Base-by-base conservation (phyloP, 805 yeast genomes). In the Cyberlindnera saturnus region DNA sequence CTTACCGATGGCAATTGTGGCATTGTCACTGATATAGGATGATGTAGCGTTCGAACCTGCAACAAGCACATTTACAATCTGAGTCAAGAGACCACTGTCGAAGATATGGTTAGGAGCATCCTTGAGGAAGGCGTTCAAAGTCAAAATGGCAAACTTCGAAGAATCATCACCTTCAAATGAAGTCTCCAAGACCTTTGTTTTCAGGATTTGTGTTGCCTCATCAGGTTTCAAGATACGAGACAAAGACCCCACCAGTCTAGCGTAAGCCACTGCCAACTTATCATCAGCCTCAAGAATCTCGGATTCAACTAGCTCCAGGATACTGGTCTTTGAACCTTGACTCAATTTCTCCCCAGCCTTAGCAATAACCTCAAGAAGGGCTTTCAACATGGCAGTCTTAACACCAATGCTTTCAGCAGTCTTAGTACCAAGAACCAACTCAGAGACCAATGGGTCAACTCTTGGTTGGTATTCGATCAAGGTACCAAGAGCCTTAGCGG, bases 401-500 rank as follows among this genome's bases (percentile, higher is more conserved):
- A 89, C 89, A 42, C 88, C 91, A 36, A 66, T 65, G 46, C 78
- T 81, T n/a, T 72, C 70, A 17, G 86, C 71, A 45, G 71, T 70
- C 55, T 77, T 82, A 13, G 87, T 86, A 41, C 93, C 93, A 36
- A 78, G 64, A 13, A 89, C 81, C 47, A 90, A 72, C 60, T 91
- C 98, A 34, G 86, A 74, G 6, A 89, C 88, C 43, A 91, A 74
- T 3, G 97, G 96, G 62, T 91, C 99, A 43, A 91, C 90, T 59
- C 97, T 78, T 7, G 97, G 90, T 64, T 90, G 97, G 59, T 83
- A 81, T 57, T 81, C 83, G 56, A 91, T 86, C 59, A 93, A 74
- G 9, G 90, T 79, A 41, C 96, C 96, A 52, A 93, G 69, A 0
- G 96, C 97, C 49, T 73, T 75, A 26, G 96, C 97, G 13, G 99